Evolutionary conservation across 805 yeast species (phyloP).

Genomic region (Kodamaea fukazawae): DNA sequence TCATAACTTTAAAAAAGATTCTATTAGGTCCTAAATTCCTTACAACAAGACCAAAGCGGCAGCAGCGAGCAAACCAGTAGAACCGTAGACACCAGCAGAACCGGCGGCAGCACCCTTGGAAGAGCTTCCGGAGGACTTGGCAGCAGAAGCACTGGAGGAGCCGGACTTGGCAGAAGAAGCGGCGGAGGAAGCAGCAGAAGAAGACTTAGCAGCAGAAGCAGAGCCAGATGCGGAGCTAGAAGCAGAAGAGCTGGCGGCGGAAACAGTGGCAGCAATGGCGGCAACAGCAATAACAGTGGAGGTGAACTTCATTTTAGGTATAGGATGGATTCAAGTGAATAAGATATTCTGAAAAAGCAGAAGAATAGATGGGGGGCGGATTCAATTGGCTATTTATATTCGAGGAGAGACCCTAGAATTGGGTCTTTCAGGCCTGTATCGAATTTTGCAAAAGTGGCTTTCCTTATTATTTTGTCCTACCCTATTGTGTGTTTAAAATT

Average conservation of each 20-base stretch:
- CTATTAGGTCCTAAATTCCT: slow-evolving; percentile 1
- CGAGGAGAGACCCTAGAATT: too few relatives aligned
- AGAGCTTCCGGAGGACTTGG: slow-evolving; percentile 3
- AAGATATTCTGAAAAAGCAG: too few relatives aligned
- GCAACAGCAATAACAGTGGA: slow-evolving; percentile 11
- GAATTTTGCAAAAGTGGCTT: too few relatives aligned
- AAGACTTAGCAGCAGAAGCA: slow-evolving; percentile 4
- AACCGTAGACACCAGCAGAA: slow-evolving; percentile 14
- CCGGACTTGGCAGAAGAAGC: slow-evolving; percentile 2
- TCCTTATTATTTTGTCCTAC: too few relatives aligned
- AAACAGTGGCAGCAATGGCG: slow-evolving; percentile 13
- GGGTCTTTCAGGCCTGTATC: too few relatives aligned
- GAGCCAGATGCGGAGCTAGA: slow-evolving; percentile 3
- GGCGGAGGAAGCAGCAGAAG: slow-evolving; percentile 7
- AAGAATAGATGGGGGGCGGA: too few relatives aligned
- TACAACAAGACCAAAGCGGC: slow-evolving; percentile 28
- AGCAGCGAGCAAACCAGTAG: slow-evolving; percentile 23
- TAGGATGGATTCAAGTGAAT: neutral
- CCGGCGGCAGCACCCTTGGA: slow-evolving; percentile 11
- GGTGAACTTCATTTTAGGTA: slow-evolving; percentile 14
- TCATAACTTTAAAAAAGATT: too few relatives aligned
- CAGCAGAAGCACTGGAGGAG: slow-evolving; percentile 3
- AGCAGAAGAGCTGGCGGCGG: slow-evolving; percentile 8
- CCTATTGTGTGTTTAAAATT: too few relatives aligned
- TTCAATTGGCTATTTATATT: too few relatives aligned